Conservation (phyloP, 1,284 basidiomycete species). For the Trametes polyzona region DNA sequence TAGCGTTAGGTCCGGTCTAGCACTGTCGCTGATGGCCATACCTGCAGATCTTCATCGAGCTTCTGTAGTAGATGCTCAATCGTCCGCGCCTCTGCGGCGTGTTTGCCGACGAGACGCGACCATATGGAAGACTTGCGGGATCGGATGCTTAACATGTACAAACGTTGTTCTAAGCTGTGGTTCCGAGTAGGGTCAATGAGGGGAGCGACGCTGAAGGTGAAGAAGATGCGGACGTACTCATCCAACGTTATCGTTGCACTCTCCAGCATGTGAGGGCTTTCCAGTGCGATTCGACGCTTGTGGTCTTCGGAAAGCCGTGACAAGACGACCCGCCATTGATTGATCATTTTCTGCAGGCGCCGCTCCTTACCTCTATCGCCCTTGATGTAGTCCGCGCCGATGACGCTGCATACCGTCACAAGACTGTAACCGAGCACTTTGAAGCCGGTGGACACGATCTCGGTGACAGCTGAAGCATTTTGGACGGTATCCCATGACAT, state of each 20-base stretch:
- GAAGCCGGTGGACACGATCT: not conserved
- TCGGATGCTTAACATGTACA: not conserved
- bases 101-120: not conserved
- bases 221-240: not conserved
- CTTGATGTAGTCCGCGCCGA: not conserved
- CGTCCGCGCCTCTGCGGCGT: not conserved
- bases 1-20: no score
- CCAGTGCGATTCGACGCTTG: not conserved
- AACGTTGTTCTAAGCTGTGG: not conserved
- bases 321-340: not conserved
- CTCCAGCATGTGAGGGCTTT: not conserved
- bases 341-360: not conserved
- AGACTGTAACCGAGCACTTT: not conserved
- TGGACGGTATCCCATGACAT: not conserved
- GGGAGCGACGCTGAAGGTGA: not conserved
- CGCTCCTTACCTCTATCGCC: not conserved
- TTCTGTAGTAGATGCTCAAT: not conserved
- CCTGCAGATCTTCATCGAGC: not conserved
- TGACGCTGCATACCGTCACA: not conserved
- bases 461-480: not conserved
- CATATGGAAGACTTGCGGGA: not conserved
- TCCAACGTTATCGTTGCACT: not conserved
- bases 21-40: no score
- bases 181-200: not conserved
- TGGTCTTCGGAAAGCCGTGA: no score